Conservation (phyloP, 2,329 filamentous ascomycete species). For the Nemania bipapillata region DNA sequence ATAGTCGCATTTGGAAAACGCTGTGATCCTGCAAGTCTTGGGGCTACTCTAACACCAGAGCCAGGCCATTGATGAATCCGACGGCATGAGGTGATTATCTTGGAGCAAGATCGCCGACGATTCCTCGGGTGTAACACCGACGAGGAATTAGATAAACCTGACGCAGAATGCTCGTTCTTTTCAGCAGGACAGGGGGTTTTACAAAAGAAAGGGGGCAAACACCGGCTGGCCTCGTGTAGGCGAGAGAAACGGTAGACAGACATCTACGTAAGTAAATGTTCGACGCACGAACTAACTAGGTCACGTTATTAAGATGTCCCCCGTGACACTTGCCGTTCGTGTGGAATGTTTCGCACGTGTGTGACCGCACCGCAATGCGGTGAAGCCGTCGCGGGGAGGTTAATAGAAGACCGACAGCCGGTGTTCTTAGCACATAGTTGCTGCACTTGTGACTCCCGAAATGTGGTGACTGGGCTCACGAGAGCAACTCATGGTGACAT, state of each 20-base stretch:
- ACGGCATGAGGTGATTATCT: not conserved
- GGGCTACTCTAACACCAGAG: not conserved
- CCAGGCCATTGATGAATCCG: not conserved
- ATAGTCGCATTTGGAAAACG: not conserved
- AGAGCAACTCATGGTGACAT: not conserved
- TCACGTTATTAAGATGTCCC: not conserved
- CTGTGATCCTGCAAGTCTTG: not conserved
- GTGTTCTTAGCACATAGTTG: too few relatives aligned
- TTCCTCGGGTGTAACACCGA: not conserved
- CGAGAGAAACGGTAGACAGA: not conserved
- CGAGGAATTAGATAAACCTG: not conserved
- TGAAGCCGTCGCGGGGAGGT: not conserved
- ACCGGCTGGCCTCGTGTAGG: conserved; percentile 17
- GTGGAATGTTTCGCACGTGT: not conserved
- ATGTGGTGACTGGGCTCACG: not conserved
- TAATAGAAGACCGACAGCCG: too few relatives aligned
- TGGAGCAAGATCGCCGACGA: not conserved
- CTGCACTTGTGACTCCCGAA: not conserved
- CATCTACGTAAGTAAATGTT: too few relatives aligned
- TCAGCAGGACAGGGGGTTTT: conserved; percentile 20
- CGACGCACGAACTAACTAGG: too few relatives aligned
- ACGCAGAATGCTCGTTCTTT: conserved; percentile 6
- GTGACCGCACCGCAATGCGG: not conserved
- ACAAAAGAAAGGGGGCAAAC: not conserved
- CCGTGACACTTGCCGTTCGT: conserved; percentile 28